Evolutionary conservation across 352 stramenopile species (phyloP).

Genomic region (Elongisporangium senticosum): DNA sequence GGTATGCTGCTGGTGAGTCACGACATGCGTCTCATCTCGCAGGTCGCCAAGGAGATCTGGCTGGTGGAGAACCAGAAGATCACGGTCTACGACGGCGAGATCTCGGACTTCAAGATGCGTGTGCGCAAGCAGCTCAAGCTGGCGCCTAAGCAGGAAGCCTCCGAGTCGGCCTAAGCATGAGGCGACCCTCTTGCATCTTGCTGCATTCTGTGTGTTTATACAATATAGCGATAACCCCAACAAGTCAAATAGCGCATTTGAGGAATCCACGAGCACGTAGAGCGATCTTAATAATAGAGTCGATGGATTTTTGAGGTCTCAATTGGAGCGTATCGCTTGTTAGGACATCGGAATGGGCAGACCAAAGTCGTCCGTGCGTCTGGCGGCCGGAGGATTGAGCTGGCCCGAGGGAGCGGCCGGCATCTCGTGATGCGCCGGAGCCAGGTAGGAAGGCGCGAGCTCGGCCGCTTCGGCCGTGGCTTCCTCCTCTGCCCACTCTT

Average conservation of each 20-base stretch:
- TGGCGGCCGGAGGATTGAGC: conserved; percentile 23
- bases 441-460: conserved; percentile 58
- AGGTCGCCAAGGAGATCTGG: conserved; percentile 99
- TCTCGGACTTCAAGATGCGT: conserved; percentile 97
- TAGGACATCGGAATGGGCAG: conserved; percentile 30
- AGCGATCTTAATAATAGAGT: conserved; percentile 1
- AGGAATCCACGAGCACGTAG: neutral
- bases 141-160: conserved; percentile 35
- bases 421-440: conserved; percentile 48
- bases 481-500: conserved; percentile 89
- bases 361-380: conserved; percentile 68
- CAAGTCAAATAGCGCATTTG: neutral
- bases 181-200: neutral
- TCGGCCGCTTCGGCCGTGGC: conserved; percentile 30
- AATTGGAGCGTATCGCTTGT: neutral
- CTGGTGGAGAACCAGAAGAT: conserved; percentile 97
- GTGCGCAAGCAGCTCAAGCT: conserved; percentile 85
- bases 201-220: neutral
- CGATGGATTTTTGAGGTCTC: neutral
- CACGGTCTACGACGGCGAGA: conserved; percentile 95
- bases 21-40: conserved; percentile 98
- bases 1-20: conserved; percentile 98
- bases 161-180: conserved; percentile 17
- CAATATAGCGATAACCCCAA: neutral
- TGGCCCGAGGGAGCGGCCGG: conserved; percentile 43